phyloP scores from a whole-genome alignment of 352 stramenopile genomes.

The Thalassiosira mediterranea region DNA sequence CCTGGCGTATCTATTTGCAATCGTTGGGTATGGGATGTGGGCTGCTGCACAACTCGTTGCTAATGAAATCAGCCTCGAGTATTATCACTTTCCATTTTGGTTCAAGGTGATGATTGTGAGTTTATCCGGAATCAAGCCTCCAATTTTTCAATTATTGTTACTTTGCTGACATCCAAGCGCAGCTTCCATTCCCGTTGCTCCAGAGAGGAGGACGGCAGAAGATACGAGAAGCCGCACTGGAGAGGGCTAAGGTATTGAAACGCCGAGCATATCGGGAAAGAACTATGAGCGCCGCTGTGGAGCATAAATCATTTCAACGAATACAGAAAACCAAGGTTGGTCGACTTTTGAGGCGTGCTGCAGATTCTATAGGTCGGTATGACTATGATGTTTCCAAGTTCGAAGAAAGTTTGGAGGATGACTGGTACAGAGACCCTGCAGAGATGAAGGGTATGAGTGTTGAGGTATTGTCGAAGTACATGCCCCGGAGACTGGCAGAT shows the following conservation, averaged over 20 bases:
- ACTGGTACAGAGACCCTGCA: slow-evolving; percentile 4
- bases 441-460: slow-evolving; percentile 3
- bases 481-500: slow-evolving; percentile 6
- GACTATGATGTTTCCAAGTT: slow-evolving; percentile 13
- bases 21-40: slow-evolving; percentile 5
- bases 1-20: not conserved
- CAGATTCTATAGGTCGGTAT: slow-evolving; percentile 8
- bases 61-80: slow-evolving; percentile 14
- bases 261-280: slow-evolving; percentile 8
- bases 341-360: slow-evolving; percentile 2
- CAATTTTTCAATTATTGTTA: slow-evolving; percentile 5
- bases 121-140: not conserved
- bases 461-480: slow-evolving; percentile 2
- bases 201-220: not conserved
- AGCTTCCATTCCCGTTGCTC: slow-evolving; percentile 19
- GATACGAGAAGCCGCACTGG: slow-evolving; percentile 5
- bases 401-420: not conserved
- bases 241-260: slow-evolving; percentile 16
- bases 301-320: not conserved
- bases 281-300: not conserved
- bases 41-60: not conserved
- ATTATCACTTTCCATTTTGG: slow-evolving; percentile 27
- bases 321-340: not conserved
- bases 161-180: not conserved
- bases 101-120: slow-evolving; percentile 13